Evolutionary conservation across 257 asterid species (phyloP), one percentile per base, ranked within the genome.

Genomic region (Linderniella brevidens): DNA sequence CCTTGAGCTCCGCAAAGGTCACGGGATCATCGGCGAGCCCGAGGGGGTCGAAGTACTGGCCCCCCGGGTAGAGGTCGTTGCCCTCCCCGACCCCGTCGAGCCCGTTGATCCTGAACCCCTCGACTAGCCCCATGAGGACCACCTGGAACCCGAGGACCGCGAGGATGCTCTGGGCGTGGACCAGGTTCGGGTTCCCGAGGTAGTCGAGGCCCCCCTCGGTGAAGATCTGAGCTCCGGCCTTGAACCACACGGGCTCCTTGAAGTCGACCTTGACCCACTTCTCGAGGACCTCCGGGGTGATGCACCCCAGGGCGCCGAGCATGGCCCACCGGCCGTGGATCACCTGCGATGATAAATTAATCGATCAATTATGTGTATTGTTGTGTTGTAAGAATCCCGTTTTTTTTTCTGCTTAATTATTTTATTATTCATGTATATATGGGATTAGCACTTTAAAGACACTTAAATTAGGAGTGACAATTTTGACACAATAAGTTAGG

Each of bases 201-300:
- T 66, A 70, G 65, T 70, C 77, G 7, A 70, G 55, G 19, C 73
- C 78, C 4, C 71, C 71, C 7, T 63, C 71, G 10, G 64, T 50
- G 61, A 71, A 71, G 66, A 71, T 71, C 51, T 66, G 77, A 18
- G 73, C 53, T 16, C 74, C 71, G 13, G 77, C 74, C 65, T 70
- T 70, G 73, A 66, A 70, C 77, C 77, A 70, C 0, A 70, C 68
- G 1, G 77, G 74, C 57, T 70, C 77, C 58, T 67, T 64, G 66
- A 67, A 66, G 20, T 67, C 54, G 11, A 67, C 67, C 0, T 50
- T 44, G 37, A 61, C 64, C 61, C 68, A 63, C 55, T 64, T 66
- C 20, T 46, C 47, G 48, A 71, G 74, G 42, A 67, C 66, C 54
- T 71, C 74, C 0, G 78, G 78, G 58, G 70, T 63, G 54, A 71